Conservation (phyloP, 306 rosid genomes). For the Morella rubra region DNA sequence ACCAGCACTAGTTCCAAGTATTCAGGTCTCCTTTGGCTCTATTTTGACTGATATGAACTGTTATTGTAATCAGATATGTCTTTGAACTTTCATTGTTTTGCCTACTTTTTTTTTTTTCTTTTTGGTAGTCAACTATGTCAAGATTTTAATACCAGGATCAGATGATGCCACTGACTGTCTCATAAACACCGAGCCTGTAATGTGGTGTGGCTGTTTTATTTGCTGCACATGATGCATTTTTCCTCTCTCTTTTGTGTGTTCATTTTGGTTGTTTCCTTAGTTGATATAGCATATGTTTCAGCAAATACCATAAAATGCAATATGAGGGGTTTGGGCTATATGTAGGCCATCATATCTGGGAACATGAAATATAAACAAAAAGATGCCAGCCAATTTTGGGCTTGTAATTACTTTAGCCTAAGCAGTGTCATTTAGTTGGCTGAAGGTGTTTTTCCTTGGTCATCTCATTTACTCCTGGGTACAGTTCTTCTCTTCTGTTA, state of each 20-base stretch:
- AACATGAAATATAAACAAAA: background rate
- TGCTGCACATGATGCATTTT: background rate
- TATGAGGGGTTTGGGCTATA: background rate
- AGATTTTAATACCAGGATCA: background rate
- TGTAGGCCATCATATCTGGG: background rate
- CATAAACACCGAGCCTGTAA: background rate
- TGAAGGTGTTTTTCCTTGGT: background rate
- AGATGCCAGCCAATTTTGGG: background rate
- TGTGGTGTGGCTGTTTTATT: background rate
- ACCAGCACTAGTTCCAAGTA: slow-evolving; percentile 69
- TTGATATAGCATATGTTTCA: background rate
- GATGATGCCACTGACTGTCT: background rate
- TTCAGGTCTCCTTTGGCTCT: slow-evolving; percentile 61
- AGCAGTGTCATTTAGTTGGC: background rate
- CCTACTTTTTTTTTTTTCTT: background rate
- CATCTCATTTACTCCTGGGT: background rate
- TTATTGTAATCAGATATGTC: background rate
- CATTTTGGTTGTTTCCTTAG: background rate
- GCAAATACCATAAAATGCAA: background rate
- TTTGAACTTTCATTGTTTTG: background rate
- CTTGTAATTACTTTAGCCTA: background rate
- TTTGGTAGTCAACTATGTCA: background rate
- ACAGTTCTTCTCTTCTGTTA: background rate
- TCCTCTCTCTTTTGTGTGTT: background rate
- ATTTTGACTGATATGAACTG: background rate